A percentile compares a stretch with the other conserved stretches of the same genome.
Conservation (phyloP, 768 basidiomycete genomes). For the Asterophora parasitica region DNA sequence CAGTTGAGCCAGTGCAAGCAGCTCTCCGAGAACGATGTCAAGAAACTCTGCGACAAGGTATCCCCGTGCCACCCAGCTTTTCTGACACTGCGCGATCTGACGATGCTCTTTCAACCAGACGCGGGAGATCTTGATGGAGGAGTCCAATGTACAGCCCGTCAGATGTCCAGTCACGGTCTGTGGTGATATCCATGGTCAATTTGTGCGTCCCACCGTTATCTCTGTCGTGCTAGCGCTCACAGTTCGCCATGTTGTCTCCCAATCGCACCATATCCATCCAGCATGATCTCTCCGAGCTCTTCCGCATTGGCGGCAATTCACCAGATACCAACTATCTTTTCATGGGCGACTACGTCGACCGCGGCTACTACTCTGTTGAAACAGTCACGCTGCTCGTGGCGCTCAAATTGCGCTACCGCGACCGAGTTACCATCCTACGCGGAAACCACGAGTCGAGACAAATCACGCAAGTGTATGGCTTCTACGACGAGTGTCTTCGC, state of each 20-base stretch:
- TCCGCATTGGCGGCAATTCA: slow-evolving; percentile 97
- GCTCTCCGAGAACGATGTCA: slow-evolving; percentile 90
- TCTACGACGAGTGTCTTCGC: slow-evolving; percentile 98
- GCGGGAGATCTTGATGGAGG: slow-evolving; percentile 97
- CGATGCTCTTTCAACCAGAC: slow-evolving; percentile 50
- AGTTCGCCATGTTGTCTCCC: slow-evolving; percentile 5
- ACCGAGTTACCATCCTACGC: slow-evolving; percentile 95
- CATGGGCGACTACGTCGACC: slow-evolving; percentile 99
- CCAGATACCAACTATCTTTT: slow-evolving; percentile 99
- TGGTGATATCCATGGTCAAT: slow-evolving; percentile 99
- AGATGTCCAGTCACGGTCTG: slow-evolving; percentile 99
- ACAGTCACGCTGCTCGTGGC: slow-evolving; percentile 97
- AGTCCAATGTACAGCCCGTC: slow-evolving; percentile 98
- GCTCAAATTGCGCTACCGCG: slow-evolving; percentile 95
- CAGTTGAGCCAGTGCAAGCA: slow-evolving; percentile 98
- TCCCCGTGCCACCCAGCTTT: slow-evolving; percentile 11
- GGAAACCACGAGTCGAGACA: slow-evolving; percentile 99
- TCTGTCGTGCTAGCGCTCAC: slow-evolving; percentile 9
- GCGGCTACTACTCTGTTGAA: slow-evolving; percentile 99
- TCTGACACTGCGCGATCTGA: slow-evolving; percentile 18
- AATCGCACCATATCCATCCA: slow-evolving; percentile 31
- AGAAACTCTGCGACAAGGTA: slow-evolving; percentile 98
- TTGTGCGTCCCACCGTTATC: slow-evolving; percentile 61
- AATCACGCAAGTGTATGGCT: slow-evolving; percentile 99
- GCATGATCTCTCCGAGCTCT: slow-evolving; percentile 99